Conservation (phyloP, 352 stramenopile genomes). For the Phytophthora crassamura region DNA sequence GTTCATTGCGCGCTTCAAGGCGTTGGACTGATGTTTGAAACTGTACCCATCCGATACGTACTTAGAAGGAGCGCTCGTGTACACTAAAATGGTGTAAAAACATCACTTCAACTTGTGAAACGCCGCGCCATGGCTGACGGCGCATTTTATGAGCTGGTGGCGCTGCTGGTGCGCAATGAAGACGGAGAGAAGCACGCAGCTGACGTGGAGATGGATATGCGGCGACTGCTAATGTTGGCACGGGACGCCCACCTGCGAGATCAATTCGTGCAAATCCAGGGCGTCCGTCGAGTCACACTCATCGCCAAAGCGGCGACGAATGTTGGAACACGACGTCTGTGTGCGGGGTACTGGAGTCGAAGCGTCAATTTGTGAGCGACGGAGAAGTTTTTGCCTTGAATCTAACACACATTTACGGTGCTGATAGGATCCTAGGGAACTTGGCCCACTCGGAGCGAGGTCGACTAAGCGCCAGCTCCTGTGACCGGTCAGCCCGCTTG, state of each 20-base stretch:
- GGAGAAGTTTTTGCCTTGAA: too few species aligned
- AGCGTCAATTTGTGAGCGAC: too few species aligned
- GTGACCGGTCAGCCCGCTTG: slow-evolving; percentile 43
- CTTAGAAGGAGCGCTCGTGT: too few species aligned
- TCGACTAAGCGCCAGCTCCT: slow-evolving; percentile 67
- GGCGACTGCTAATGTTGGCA: slow-evolving; percentile 62
- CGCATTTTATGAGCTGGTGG: slow-evolving; percentile 63
- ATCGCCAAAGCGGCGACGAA: slow-evolving; percentile 38
- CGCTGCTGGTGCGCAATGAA: slow-evolving; percentile 62
- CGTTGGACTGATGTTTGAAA: too few species aligned
- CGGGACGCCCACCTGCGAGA: slow-evolving; percentile 56
- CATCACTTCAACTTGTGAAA: background rate
- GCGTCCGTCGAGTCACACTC: slow-evolving; percentile 49
- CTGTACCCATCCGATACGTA: too few species aligned
- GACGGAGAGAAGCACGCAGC: slow-evolving; percentile 36
- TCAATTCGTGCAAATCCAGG: slow-evolving; percentile 67
- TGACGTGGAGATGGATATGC: slow-evolving; percentile 61
- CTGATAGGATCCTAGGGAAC: slow-evolving; percentile 67
- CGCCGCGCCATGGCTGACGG: background rate
- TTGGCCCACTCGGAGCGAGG: slow-evolving; percentile 60
- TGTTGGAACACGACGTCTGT: slow-evolving; percentile 38
- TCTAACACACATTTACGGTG: background rate
- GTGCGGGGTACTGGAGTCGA: slow-evolving; percentile 29
- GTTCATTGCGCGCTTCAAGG: slow-evolving; percentile 14
- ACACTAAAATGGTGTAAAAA: too few species aligned